Evolutionary conservation across 352 stramenopile genomes (phyloP).

Genomic region (Globisporangium heterothallicum): DNA sequence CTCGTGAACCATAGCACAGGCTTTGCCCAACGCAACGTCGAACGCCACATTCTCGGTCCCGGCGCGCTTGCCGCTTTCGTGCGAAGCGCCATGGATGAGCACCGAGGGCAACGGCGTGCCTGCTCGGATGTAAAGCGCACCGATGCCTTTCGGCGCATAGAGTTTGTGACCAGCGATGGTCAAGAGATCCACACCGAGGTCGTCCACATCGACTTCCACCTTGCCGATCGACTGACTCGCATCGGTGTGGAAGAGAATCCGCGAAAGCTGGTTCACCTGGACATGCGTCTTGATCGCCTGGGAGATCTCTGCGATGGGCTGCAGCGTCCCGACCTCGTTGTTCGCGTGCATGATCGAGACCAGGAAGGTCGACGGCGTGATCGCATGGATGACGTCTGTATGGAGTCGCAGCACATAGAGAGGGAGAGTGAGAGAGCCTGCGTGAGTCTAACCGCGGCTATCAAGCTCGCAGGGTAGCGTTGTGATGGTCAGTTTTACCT

Average conservation of each 20-base stretch:
- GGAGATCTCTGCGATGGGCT: slow-evolving; percentile 91
- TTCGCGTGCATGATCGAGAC: slow-evolving; percentile 98
- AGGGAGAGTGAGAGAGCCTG: background rate
- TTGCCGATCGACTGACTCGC: slow-evolving; percentile 96
- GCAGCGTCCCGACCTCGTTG: slow-evolving; percentile 96
- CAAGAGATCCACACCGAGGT: slow-evolving; percentile 91
- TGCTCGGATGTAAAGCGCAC: slow-evolving; percentile 68
- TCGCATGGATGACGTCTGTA: slow-evolving; percentile 71
- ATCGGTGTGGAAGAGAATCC: slow-evolving; percentile 95
- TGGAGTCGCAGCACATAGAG: too few species aligned
- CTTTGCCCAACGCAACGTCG: slow-evolving; percentile 90
- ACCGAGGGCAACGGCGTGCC: slow-evolving; percentile 36
- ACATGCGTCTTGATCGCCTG: slow-evolving; percentile 31
- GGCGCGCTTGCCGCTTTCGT: slow-evolving; percentile 90
- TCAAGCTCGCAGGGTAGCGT: too few species aligned
- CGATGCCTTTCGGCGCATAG: slow-evolving; percentile 93
- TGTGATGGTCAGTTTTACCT: too few species aligned
- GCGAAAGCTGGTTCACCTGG: slow-evolving; percentile 17
- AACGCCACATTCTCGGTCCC: slow-evolving; percentile 97
- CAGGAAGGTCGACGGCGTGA: slow-evolving; percentile 86
- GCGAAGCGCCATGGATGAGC: slow-evolving; percentile 88
- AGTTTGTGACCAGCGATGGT: slow-evolving; percentile 98
- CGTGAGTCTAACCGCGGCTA: too few species aligned
- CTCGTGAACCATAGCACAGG: slow-evolving; percentile 63
- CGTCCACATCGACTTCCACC: slow-evolving; percentile 77